These are phyloP conservation scores for Phaeotremella skinneri DNA, from an alignment of 768 basidiomycete species.

Conservation along the genomic window DNA sequence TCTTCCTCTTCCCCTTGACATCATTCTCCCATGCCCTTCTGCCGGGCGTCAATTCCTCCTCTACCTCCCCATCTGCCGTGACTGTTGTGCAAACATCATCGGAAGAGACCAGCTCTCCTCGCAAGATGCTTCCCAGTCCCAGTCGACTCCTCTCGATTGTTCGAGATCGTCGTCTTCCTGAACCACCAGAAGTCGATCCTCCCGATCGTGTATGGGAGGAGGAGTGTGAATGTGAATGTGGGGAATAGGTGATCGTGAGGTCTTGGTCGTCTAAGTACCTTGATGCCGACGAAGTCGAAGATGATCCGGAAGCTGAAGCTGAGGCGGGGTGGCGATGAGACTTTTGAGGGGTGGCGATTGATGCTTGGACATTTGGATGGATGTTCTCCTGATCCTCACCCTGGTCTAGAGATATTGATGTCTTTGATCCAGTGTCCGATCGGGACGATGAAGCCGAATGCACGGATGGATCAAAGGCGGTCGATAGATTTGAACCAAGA, in stretches of 20 bases:
- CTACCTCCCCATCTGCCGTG: conserved; percentile 9
- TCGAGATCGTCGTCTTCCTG: conserved; percentile 5
- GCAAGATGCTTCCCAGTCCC: conserved; percentile 10
- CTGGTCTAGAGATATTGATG: no score
- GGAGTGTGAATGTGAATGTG: neutral
- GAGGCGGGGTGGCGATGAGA: conserved; percentile 14
- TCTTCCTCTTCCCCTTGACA: conserved; percentile 2
- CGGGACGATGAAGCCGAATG: no score
- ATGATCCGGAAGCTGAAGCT: conserved; percentile 8
- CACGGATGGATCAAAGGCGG: no score
- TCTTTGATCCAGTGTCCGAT: no score
- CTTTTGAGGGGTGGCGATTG: conserved; percentile 3
- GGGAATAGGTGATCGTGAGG: conserved; percentile 1
- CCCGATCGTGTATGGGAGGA: neutral
- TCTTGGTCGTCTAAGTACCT: conserved; percentile 3
- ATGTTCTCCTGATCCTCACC: conserved; percentile 36
- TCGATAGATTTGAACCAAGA: no score
- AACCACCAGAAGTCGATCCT: conserved; percentile 1
- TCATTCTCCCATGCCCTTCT: neutral
- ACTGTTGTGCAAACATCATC: conserved; percentile 1
- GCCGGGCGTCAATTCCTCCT: conserved; percentile 17
- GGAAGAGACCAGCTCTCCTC: neutral
- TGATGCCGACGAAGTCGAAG: neutral
- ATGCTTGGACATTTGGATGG: conserved; percentile 12
- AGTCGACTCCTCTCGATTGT: conserved; percentile 26